Evolutionary conservation across 164 flowering plant species (phyloP).

Genomic region (Stephania cephalantha): DNA sequence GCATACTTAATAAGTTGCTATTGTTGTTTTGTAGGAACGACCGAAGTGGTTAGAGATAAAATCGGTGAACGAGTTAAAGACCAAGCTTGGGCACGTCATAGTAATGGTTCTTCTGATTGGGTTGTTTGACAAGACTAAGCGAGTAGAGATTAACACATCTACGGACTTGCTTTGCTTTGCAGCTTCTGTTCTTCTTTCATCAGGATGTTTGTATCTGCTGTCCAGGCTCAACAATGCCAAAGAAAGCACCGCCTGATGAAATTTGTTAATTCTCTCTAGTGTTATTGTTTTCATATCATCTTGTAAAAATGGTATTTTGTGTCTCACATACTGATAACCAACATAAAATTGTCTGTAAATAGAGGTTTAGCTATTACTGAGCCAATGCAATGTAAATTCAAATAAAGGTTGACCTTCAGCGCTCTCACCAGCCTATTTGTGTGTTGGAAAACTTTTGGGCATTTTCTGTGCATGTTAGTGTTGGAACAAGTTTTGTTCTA

Average conservation of each 20-base stretch:
- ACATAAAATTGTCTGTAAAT: neutral
- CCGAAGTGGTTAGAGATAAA: constrained; percentile 76
- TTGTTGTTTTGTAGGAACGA: constrained; percentile 46
- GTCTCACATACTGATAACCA: neutral
- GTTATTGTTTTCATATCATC: too few relatives aligned
- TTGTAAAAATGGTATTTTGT: too few relatives aligned
- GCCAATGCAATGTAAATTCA: too few relatives aligned
- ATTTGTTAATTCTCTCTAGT: neutral
- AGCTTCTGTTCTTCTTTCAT: constrained; percentile 60
- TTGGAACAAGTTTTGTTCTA: too few relatives aligned
- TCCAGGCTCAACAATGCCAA: constrained; percentile 48
- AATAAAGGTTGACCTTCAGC: too few relatives aligned
- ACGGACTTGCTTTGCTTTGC: constrained; percentile 77
- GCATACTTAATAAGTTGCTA: neutral
- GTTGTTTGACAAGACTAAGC: constrained; percentile 71
- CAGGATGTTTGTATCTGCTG: constrained; percentile 60
- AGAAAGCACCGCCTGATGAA: neutral
- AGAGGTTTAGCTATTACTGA: neutral
- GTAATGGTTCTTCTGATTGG: constrained; percentile 88
- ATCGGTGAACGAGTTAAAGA: constrained; percentile 71
- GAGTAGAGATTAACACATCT: constrained; percentile 49
- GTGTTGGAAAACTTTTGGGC: too few relatives aligned
- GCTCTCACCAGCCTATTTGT: too few relatives aligned
- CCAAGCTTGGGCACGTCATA: constrained; percentile 86
- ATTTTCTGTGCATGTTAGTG: too few relatives aligned